Evolutionary conservation across 495 filamentous ascomycete genomes (phyloP), one percentile per base, ranked within the genome.

Genomic region (Trichoderma asperelloides): DNA sequence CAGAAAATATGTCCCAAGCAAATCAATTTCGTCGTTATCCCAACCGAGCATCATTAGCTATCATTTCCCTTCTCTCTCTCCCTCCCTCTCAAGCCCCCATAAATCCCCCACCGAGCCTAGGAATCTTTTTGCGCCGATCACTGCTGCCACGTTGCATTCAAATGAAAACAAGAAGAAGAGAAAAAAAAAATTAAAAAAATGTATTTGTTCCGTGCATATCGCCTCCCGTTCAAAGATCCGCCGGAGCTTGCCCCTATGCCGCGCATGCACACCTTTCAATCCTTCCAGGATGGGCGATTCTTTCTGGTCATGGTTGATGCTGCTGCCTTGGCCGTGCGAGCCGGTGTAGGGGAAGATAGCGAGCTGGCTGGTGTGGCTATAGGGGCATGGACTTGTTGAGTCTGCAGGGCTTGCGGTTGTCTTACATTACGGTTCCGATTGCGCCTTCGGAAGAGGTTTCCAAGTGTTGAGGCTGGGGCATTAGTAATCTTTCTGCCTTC

Each of bases 401-500:
- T 21, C 49, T 57, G 49, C 21, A 5, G 49, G 18, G 49, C 49
- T n/a, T 57, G 49, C 0, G n/a, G 49, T 25, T 60, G 43, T 15
- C n/a, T 47, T n/a, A n/a, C 55, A 23, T 12, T 30, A 60, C 55
- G 55, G 28, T 64, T 43, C 13, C 62, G 64, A 49, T 65, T 65
- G 21, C 64, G 64, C 16, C 64, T 23, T 41, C 64, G 64, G 64
- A 65, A 65, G 7, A 65, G 64, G 6, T 9, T 65, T 11, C 64
- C 64, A 6, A 65, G 43, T 13, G 64, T 23, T n/a, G 64, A 45
- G 16, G 55, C 23, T 21, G 55, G 55, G 23, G 55, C 11, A 30
- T 60, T 60, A 30, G 25, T 60, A 15, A 30, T 28, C 12, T 60
- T 60, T 13, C 30, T 60, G 25, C 8, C 16, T 11, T 60, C 55